phyloP scores from a whole-genome alignment of 495 filamentous ascomycete species.

The Aspergillus saccharolyticus region DNA sequence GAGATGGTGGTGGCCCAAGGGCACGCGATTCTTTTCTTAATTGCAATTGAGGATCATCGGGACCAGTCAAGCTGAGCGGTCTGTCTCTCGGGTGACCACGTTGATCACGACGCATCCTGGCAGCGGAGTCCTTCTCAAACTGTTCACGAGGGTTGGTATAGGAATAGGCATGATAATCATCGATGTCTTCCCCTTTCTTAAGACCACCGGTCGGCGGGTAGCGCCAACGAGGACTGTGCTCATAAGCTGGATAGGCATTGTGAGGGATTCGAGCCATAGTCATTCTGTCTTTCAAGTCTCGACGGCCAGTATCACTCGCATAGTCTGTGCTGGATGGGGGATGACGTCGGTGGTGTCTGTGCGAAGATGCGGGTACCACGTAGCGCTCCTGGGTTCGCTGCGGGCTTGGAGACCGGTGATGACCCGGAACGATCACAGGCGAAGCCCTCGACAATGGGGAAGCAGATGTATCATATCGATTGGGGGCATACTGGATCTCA shows the following conservation, averaged over 20 bases:
- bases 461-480: slow-evolving; percentile 24
- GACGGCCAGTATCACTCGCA: slow-evolving; percentile 36
- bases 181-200: slow-evolving; percentile 54
- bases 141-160: slow-evolving; percentile 68
- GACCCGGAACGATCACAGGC: slow-evolving; percentile 25
- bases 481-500: slow-evolving; percentile 24
- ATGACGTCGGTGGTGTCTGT: slow-evolving; percentile 24
- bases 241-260: slow-evolving; percentile 23
- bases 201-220: slow-evolving; percentile 29
- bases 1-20: slow-evolving; percentile 55
- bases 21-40: slow-evolving; percentile 40
- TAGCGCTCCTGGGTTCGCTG: slow-evolving; percentile 27
- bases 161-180: slow-evolving; percentile 58
- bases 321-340: slow-evolving; percentile 36
- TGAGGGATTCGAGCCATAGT: slow-evolving; percentile 14
- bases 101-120: slow-evolving; percentile 40
- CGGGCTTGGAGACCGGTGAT: slow-evolving; percentile 30
- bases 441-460: slow-evolving; percentile 24
- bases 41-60: slow-evolving; percentile 49
- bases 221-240: slow-evolving; percentile 20
- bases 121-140: slow-evolving; percentile 58
- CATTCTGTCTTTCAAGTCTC: slow-evolving; percentile 15
- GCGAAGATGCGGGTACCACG: slow-evolving; percentile 24
- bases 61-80: slow-evolving; percentile 59
- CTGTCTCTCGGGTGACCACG: slow-evolving; percentile 51